Conservation (phyloP, 208 protist genomes). For the Crithidia expoeki region DNA sequence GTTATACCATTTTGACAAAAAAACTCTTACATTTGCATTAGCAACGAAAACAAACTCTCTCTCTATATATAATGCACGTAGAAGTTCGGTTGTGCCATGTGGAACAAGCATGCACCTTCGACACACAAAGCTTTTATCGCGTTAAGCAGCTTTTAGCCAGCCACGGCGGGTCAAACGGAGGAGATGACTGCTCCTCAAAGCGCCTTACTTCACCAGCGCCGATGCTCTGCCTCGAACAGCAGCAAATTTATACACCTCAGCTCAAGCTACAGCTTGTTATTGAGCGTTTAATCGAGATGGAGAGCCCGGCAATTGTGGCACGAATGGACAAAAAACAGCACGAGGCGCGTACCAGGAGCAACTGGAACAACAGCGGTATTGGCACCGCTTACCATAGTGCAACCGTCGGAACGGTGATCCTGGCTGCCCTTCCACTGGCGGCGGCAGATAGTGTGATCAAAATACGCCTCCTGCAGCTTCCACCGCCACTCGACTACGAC, state of each 20-base stretch:
- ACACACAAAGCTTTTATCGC: slow-evolving; percentile 78
- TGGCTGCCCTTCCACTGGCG: slow-evolving; percentile 67
- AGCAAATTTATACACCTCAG: slow-evolving; percentile 30
- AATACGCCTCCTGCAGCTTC: slow-evolving; percentile 81
- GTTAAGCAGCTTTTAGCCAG: slow-evolving; percentile 66
- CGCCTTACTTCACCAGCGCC: slow-evolving; percentile 12
- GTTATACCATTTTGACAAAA: no score
- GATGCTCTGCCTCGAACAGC: slow-evolving; percentile 17
- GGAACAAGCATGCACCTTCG: slow-evolving; percentile 59
- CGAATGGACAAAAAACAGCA: slow-evolving; percentile 42
- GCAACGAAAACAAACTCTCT: not conserved
- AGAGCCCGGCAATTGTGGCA: slow-evolving; percentile 49
- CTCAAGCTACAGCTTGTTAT: slow-evolving; percentile 77
- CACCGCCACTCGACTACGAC: slow-evolving; percentile 46
- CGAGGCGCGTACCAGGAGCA: slow-evolving; percentile 54
- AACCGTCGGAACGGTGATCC: slow-evolving; percentile 48
- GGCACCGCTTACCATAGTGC: slow-evolving; percentile 64
- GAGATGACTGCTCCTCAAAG: slow-evolving; percentile 4
- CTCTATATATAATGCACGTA: slow-evolving; percentile 65
- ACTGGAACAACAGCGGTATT: slow-evolving; percentile 71
- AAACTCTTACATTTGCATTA: no score
- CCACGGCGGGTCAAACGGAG: not conserved
- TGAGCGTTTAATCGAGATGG: slow-evolving; percentile 70
- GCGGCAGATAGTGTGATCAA: slow-evolving; percentile 69
- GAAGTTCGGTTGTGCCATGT: slow-evolving; percentile 73